Evolutionary conservation across 1,139 yeast species (phyloP), one percentile per base, ranked within the genome.

Genomic region (Petasospora fabianii): DNA sequence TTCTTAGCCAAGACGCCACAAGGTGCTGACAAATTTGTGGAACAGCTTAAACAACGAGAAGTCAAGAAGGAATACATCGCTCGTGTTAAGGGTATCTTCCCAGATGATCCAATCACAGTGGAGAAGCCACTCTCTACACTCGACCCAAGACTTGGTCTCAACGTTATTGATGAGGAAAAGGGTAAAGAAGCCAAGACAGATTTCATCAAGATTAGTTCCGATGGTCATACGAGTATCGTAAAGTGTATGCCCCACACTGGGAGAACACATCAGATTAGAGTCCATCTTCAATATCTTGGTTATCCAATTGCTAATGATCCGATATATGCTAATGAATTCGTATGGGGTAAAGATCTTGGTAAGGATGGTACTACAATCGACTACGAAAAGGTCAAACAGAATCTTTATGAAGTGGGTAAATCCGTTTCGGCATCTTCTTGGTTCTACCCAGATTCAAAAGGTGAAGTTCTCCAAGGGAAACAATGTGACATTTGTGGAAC

Each of bases 211-310:
- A 27, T 72, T 1, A 51, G 48, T 15, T 44, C 56, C 3, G 56
- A 39, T 1, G 47, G 57, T 2, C 55, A 80, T 49, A 71, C 80
- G 40, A 75, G 82, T 39, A 58, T 84, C 1, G 84, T 84, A 0
- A 53, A 65, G 36, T 84, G 95, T 54, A 66, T 63, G 45, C 95
- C 95, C 0, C 47, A 74, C 8, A 79, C 92, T 0, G 95, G 95
- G 0, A 69, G 84, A 50, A 82, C 84, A 50, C 95, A 84, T 57
- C 95, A 84, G 56, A 82, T 84, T 17, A 65, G 95, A 38, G 80
- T 84, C 7, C 95, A 84, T 61, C 59, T 84, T 22, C 69, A 84
- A 19, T 70, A 77, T 39, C 39, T 82, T 37, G 86, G 87, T 0
- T 66, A 58, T 48, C 92, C 95, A 0, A 85, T 86, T 10, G 71